Evolutionary conservation across 805 yeast species (phyloP), one percentile per base, ranked within the genome.

Genomic region (Lipomyces orientalis): DNA sequence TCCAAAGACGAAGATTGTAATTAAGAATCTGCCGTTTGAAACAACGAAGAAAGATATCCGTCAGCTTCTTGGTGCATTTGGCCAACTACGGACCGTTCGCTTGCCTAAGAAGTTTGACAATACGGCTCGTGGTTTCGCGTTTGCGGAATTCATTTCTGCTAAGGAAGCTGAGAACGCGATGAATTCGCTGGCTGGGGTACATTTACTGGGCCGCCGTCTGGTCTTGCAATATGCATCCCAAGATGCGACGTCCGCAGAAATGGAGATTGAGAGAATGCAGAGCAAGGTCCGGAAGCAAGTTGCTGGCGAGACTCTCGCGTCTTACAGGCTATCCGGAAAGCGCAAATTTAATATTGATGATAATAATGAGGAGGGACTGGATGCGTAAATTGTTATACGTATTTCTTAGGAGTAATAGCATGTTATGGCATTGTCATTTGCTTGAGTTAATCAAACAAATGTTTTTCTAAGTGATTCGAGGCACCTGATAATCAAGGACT

Each of bases 21-120:
- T 95, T 78, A 95, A 95, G 88, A 95, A 95, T 81, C 86, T 95
- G 79, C 98, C 99, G 67, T 95, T 95, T 79, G 99, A 95, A 81
- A 93, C 98, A 25, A 85, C 95, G 1, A 88, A 97, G 80, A 90
- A 91, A 75, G 98, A 95, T 76, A 87, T 95, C n/a, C 88, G 91
- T 75, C 96, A 93, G 77, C 82, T 95, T 71, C 93, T 95, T 80
- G 93, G 95, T 66, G 89, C 98, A 0, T 95, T 94, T 81, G 99
- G 99, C 66, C 93, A 91, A 79, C 83, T 95, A 75, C 91, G 93
- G 75, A 90, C 98, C 1, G 97, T 93, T 55, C 88, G 99, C 76
- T 94, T 95, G 60, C 99, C 99, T 39, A 90, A 90, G 86, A 95
- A 95, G 78, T 93, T 94, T 81, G 97, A 95, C 83, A 90, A 90